Base-by-base conservation (phyloP, 176 grass and related monocot species). In the Poa pratensis region DNA sequence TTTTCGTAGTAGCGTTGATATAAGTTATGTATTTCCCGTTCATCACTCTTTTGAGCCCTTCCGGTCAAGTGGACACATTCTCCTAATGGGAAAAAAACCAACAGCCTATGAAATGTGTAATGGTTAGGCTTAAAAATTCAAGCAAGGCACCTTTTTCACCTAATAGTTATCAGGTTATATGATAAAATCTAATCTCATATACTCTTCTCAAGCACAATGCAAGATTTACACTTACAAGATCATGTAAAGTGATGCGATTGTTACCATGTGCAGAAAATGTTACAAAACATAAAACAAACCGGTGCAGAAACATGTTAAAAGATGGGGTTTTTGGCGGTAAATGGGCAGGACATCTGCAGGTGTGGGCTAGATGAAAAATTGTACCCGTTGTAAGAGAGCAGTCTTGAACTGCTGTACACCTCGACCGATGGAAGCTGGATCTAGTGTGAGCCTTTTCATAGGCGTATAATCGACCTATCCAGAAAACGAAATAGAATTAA, bases 401-500 rank as follows among this genome's bases (percentile, higher is more conserved):
- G 96, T 98, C 88, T 98, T 98, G 86, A 98, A 98, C 60, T 98
- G 96, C 9, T 93, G 89, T 51, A 95, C 96, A 55, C 96, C 96
- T 37, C 96, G 91, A 61, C 96, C 96, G 3, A 86, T 98, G 83
- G 96, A 98, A 75, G 87, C 92, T 53, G 96, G 93, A 87, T 98
- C 96, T 67, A 95, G 69, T 76, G 83, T 98, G 96, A 79, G 96
- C 96, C 89, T 95, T 94, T 77, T 95, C 93, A 85, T 95, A 98
- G 69, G 96, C 96, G 58, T 95, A 98, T 83, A 98, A 98, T 22
- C 96, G 91, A 49, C 96, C n/a, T n/a, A n/a, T n/a, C n/a, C n/a
- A n/a, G n/a, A n/a, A n/a, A n/a, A n/a, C n/a, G n/a, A n/a, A n/a
- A n/a, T n/a, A n/a, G n/a, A n/a, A n/a, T n/a, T n/a, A n/a, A n/a